Evolutionary conservation across 2,329 filamentous ascomycete species (phyloP), one percentile per base, ranked within the genome.

Genomic region (Tolypocladium tundrense): DNA sequence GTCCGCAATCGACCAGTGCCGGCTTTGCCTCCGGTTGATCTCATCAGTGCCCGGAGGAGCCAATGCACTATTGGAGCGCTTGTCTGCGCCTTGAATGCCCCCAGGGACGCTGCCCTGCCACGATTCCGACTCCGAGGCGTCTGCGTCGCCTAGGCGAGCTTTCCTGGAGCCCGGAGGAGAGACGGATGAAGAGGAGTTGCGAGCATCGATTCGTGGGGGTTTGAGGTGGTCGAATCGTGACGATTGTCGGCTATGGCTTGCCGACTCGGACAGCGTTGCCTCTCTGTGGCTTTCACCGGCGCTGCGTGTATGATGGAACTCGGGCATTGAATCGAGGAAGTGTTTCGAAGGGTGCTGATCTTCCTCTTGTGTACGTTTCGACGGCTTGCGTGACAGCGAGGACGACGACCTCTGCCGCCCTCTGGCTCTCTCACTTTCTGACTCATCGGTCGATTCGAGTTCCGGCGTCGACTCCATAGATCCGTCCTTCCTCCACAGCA

Each of bases 401-500:
- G 69, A 65, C 3, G 73, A 72, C 9, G 70, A 64, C 53, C 71
- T 70, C 33, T 65, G 63, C 48, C 78, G 70, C 14, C 75, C 78
- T 57, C 76, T 70, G 4, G 65, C 65, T 33, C 65, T 66, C 41
- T 80, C 79, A 2, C 60, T 67, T 2, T 82, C 81, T 0, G 79
- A 82, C 27, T 80, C 79, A 31, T 79, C 77, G 2, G 76, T 77
- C 0, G 75, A 74, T 5, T 76, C 73, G 11, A 66, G 63, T 9
- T 79, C 76, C 1, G 67, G 68, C 10, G 70, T 63, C 3, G 66
- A 64, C 7, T 73, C 72, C 13, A 64, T 64, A 3, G 64, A 60
- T 5, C 62, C 69, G 11, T 84, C 81, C 60, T 77, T 82, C 62
- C 77, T 79, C 80, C 82, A 84, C 27, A 85, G 63, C 56, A 85